Conservation (phyloP, 805 yeast genomes). For the Wickerhamiella nectarea region DNA sequence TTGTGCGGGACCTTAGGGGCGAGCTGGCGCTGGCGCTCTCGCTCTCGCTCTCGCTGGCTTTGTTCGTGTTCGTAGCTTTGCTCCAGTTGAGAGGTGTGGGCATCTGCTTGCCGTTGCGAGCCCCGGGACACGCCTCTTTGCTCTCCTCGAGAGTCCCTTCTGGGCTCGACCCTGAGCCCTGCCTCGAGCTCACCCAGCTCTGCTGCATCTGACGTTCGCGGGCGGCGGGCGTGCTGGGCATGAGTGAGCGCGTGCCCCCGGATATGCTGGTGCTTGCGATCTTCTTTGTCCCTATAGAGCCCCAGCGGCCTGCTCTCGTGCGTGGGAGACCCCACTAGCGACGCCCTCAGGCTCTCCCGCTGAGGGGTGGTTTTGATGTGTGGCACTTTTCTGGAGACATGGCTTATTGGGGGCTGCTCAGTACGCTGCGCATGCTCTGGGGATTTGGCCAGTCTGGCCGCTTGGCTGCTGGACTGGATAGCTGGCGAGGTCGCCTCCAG, state of each 20-base stretch:
- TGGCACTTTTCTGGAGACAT: neutral
- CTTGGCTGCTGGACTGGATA: neutral
- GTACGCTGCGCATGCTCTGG: neutral
- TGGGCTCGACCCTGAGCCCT: no score
- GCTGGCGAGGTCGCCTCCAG: neutral
- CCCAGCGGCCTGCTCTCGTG: no score
- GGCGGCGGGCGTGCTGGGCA: constrained; percentile 6
- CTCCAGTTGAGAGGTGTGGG: no score
- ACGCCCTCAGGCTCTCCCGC: neutral
- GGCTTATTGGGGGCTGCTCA: neutral
- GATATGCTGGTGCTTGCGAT: constrained; percentile 2
- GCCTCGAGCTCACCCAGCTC: no score
- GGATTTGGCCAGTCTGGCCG: neutral
- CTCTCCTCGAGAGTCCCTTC: no score
- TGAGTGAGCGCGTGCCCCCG: constrained; percentile 4
- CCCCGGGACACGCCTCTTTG: no score
- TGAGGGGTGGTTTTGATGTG: neutral
- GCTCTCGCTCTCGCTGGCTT: no score
- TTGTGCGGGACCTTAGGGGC: no score
- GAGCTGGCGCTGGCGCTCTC: no score
- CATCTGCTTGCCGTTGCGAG: no score
- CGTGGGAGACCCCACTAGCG: neutral
- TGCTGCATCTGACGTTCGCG: no score
- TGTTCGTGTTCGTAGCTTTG: no score
- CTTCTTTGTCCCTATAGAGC: neutral